Percentiles rank a stretch among this genome's conserved stretches.
Conservation (phyloP, 2,329 filamentous ascomycete species). For the Diaporthe sp. region DNA sequence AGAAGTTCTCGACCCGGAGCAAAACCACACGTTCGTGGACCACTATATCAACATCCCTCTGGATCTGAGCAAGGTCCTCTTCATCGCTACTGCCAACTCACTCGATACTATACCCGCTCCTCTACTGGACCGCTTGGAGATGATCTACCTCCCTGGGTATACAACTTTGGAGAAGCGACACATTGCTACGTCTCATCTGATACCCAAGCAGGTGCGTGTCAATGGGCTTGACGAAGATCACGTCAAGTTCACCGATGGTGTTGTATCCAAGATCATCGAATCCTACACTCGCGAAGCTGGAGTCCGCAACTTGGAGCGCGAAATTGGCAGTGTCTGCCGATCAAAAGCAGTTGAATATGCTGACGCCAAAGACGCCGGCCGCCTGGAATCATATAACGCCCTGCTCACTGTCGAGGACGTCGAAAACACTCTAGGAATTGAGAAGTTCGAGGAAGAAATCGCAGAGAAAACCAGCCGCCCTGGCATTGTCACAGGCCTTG, state of each 20-base stretch:
- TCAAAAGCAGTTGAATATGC: constrained; percentile 96
- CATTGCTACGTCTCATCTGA: constrained; percentile 91
- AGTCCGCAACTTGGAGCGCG: constrained; percentile 94
- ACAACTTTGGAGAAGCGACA: constrained; percentile 97
- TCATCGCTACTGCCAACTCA: constrained; percentile 96
- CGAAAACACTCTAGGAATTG: constrained; percentile 90
- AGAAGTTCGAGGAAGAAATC: constrained; percentile 95
- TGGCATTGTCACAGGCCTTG: constrained; percentile 94
- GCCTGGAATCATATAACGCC: constrained; percentile 77
- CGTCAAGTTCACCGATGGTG: constrained; percentile 81
- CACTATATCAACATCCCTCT: constrained; percentile 97
- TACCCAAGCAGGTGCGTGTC: constrained; percentile 92
- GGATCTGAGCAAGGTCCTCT: constrained; percentile 94
- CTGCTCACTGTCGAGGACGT: constrained; percentile 81
- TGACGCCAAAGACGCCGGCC: constrained; percentile 82
- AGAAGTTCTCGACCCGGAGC: constrained; percentile 95
- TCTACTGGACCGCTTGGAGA: constrained; percentile 96
- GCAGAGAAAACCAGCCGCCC: constrained; percentile 86
- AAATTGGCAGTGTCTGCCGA: constrained; percentile 93
- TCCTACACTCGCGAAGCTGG: constrained; percentile 96
- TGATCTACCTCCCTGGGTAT: constrained; percentile 91
- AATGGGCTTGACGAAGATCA: constrained; percentile 86
- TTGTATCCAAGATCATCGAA: constrained; percentile 95
- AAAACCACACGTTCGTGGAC: constrained; percentile 94
- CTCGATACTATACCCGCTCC: constrained; percentile 96